Evolutionary conservation across 148 eudicot genomes (phyloP).

Genomic region (Silene uniflora): DNA sequence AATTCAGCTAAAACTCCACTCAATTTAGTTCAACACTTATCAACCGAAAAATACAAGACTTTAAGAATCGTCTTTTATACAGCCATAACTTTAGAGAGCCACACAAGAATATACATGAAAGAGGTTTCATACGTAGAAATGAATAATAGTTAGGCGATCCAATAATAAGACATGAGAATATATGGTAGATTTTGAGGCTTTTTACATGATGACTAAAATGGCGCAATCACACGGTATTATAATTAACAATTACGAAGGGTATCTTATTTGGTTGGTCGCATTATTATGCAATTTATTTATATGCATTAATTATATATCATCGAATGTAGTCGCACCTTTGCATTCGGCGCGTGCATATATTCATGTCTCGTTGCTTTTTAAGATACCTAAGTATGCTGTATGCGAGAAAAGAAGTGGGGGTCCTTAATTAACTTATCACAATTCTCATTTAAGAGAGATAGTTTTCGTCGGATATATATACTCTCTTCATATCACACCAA

Average conservation of each 20-base stretch:
- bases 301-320: neutral
- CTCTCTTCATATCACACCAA: no score
- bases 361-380: neutral
- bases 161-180: neutral
- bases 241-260: neutral
- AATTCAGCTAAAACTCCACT: no score
- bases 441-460: no score
- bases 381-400: neutral
- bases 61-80: no score
- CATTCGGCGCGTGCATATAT: neutral
- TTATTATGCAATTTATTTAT: neutral
- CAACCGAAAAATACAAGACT: no score
- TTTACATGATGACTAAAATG: neutral
- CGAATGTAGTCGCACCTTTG: neutral
- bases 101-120: no score
- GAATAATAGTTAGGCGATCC: neutral
- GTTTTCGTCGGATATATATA: no score
- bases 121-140: no score
- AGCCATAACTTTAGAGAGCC: no score
- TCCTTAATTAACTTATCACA: no score
- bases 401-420: no score
- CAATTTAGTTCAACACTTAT: no score
- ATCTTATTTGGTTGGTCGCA: neutral
- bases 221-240: neutral
- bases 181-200: neutral